Conservation (phyloP, 306 rosid species). For the Erythrophleum fordii region DNA sequence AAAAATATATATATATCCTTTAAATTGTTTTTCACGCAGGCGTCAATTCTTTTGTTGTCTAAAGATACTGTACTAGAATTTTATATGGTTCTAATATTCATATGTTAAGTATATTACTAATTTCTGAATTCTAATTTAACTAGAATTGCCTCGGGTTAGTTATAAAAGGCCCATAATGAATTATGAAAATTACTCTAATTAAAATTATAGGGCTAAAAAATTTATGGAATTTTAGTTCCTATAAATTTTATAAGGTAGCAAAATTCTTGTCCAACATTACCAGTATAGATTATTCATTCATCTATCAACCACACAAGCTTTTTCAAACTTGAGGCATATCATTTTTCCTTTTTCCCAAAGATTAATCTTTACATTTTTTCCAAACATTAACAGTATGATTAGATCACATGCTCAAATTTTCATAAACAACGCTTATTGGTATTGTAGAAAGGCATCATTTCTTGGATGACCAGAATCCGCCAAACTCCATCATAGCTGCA, state of each 20-base stretch:
- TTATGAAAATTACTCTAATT: neutral
- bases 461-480: too few relatives aligned
- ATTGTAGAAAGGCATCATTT: too few relatives aligned
- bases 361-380: neutral
- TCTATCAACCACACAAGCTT: neutral
- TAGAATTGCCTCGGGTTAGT: too few relatives aligned
- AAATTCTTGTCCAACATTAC: neutral
- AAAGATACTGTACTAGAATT: too few relatives aligned
- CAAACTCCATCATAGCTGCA: too few relatives aligned
- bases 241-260: neutral
- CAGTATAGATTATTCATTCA: neutral
- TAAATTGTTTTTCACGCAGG: too few relatives aligned
- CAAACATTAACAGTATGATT: neutral
- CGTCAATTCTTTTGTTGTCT: too few relatives aligned
- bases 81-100: too few relatives aligned
- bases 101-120: too few relatives aligned
- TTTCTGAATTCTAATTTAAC: too few relatives aligned
- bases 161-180: neutral
- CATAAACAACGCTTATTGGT: constrained; percentile 26
- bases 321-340: neutral
- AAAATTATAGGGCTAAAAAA: neutral
- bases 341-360: neutral
- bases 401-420: constrained; percentile 24
- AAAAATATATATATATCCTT: too few relatives aligned
- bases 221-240: neutral